Evolutionary conservation across 345 rosid genomes (phyloP), one percentile per base, ranked within the genome.

Genomic region (Salix suchowensis): DNA sequence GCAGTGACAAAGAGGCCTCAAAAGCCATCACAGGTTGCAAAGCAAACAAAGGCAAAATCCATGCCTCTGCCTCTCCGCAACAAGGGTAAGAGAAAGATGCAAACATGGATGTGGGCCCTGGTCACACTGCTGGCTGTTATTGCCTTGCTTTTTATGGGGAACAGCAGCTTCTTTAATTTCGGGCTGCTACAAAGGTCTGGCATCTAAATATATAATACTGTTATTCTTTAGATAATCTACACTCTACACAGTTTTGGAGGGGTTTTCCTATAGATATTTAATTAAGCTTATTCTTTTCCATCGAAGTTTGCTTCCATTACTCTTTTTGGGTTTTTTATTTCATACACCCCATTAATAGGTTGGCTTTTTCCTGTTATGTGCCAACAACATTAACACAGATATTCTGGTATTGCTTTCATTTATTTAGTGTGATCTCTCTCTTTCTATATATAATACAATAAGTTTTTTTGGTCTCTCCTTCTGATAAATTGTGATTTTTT

Each of bases 51-150:
- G 86, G 70, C 85, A 39, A 87, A 89, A 76, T 81, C 93, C 11
- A 76, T 87, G 79, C 94, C 98, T 42, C 87, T 83, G 18, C 89
- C 96, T 30, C 88, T 91, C 36, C 90, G 97, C 69, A 89, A 86
- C 83, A 81, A 97, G 8, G 84, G 92, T 62, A 92, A 85, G 87
- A 85, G 90, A 77, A 92, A 84, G 80, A 88, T 88, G 84, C 89
- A 84, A 80, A 78, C 87, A 71, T 94, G 97, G 95, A 92, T 89
- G 92, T 92, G 95, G 98, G 84, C 76, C 6, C 80, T 87, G 50
- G 81, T 91, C 48, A 9, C 76, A 9, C 79, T 75, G 37, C 24
- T 81, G 77, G 77, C 74, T 6, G 70, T 79, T 34, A 11, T 90
- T 18, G 91, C 85, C 34, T 84, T 92, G 82, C 84, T 91, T 83